Conservation (phyloP, 257 asterid genomes). For the Rehmannia glutinosa region DNA sequence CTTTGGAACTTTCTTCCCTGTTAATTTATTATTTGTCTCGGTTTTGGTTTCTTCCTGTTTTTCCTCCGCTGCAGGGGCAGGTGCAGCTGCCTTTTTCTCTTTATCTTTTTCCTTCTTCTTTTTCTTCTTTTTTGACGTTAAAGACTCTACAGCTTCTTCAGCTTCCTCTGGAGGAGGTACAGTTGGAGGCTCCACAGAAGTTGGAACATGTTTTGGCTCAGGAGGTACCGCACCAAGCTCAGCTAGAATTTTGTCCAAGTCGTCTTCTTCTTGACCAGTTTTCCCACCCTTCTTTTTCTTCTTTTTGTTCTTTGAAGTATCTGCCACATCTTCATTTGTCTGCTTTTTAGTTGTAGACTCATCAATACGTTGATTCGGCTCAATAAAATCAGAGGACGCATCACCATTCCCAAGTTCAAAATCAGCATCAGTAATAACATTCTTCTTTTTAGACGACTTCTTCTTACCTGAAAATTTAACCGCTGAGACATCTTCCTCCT, state of each 20-base stretch:
- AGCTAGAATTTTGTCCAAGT: conserved; percentile 75
- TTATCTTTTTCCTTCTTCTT: conserved; percentile 82
- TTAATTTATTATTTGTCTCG: conserved; percentile 39
- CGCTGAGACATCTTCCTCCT: conserved; percentile 42
- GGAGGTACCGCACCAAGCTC: conserved; percentile 70
- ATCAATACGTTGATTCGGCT: conserved; percentile 25
- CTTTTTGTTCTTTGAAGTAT: conserved; percentile 69
- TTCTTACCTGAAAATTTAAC: conserved; percentile 73
- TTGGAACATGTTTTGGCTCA: conserved; percentile 29
- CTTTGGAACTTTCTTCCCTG: conserved; percentile 67
- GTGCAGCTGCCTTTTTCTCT: conserved; percentile 58
- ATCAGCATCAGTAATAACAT: conserved; percentile 27
- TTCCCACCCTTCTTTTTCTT: conserved; percentile 81
- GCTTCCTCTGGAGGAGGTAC: conserved; percentile 42
- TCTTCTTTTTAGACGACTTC: conserved; percentile 81
- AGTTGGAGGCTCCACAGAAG: conserved; percentile 23
- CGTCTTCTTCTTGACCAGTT: conserved; percentile 70
- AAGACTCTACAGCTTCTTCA: conserved; percentile 61
- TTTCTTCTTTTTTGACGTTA: conserved; percentile 73
- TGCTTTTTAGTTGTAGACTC: conserved; percentile 31
- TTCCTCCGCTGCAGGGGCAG: conserved; percentile 55
- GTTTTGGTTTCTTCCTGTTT: conserved; percentile 49
- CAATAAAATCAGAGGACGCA: conserved; percentile 28
- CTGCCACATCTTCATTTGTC: conserved; percentile 37
- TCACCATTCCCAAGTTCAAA: conserved; percentile 31